Evolutionary conservation across 139 green algal genomes (phyloP), one percentile per base, ranked within the genome.

Genomic region (Chlorella sp.): DNA sequence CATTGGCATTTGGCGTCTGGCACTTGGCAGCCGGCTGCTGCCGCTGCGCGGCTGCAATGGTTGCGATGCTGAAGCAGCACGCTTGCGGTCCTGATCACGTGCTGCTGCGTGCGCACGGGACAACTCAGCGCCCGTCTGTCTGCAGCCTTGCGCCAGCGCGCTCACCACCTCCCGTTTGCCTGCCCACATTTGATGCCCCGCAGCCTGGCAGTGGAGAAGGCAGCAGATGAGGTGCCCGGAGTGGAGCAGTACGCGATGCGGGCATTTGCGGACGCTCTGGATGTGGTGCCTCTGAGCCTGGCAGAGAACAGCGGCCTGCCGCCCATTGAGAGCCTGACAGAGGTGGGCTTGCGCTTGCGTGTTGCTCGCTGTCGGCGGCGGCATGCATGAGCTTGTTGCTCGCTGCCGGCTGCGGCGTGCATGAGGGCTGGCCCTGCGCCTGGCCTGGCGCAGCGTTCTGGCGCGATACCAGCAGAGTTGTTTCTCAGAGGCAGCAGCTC

Each of bases 201-300:
- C 87, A 94, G 89, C 32, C 88, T 99, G 48, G 97, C 95, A 9
- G 96, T 99, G 62, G 95, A 98, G 82, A 89, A 92, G 32, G 96
- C 91, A 26, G 95, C 97, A 2, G 92, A 99, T 87, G 64, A 69
- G 36, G 89, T 93, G 80, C 77, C 89, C 26, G 94, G 94, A 14
- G 95, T 97, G 78, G 96, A 98, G 91, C 95, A 98, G 89, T 99
- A 99, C 72, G 97, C 97, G 32, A 98, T 99, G 94, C 92, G 96
- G 28, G 95, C 97, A 0, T 99, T 99, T 93, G 92, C 96, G 16
- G 96, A 98, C 64, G 96, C 96, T 36, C 92, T 98, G 56, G 96
- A 99, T 65, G 88, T 92, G 1, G 89, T 99, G 8, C 97, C 97
- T 4, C 92, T 98, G 44, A 95, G 95, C 0, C 90, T 99, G 56